Conservation (phyloP, 495 filamentous ascomycete species). For the Daldinia childiae region DNA sequence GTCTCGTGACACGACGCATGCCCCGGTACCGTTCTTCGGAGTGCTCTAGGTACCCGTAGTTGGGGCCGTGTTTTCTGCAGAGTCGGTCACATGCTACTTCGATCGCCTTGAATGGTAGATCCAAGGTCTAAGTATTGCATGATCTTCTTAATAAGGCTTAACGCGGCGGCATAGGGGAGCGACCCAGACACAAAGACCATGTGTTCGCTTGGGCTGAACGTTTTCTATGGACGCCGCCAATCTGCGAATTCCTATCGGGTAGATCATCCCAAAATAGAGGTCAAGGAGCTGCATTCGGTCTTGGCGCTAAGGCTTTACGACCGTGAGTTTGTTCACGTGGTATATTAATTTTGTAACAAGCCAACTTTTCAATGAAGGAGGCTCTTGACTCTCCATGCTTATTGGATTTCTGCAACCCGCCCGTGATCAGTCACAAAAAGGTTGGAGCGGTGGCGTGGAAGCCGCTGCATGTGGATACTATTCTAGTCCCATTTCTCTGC, state of each 20-base stretch:
- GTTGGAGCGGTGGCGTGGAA: conserved; percentile 34
- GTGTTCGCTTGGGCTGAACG: conserved; percentile 23
- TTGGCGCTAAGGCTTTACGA: conserved; percentile 29
- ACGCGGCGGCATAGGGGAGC: conserved; percentile 34
- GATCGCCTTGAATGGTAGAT: conserved; percentile 32
- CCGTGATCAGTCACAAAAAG: conserved; percentile 27
- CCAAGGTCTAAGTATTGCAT: conserved; percentile 29
- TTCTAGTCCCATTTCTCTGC: conserved; percentile 6
- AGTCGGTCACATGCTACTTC: conserved; percentile 36
- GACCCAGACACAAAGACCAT: conserved; percentile 19
- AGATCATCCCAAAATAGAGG: conserved; percentile 31
- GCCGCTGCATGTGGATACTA: conserved; percentile 23
- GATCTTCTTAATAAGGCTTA: conserved; percentile 33
- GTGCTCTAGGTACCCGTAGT: conserved; percentile 10
- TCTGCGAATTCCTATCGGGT: conserved; percentile 18
- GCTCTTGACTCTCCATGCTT: conserved; percentile 24
- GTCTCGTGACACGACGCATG: conserved; percentile 41
- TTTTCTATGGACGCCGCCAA: conserved; percentile 11
- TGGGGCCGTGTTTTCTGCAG: conserved; percentile 33
- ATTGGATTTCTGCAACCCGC: conserved; percentile 28
- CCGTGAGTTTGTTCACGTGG: conserved; percentile 37
- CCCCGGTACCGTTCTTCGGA: conserved; percentile 41
- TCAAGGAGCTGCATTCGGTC: conserved; percentile 20
- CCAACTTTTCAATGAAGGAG: conserved; percentile 27
- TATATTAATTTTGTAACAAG: conserved; percentile 33